A percentile compares a stretch with the other conserved stretches of the same genome.
Conservation (phyloP, 169 alveolate genomes). For the Babesia divergens region DNA sequence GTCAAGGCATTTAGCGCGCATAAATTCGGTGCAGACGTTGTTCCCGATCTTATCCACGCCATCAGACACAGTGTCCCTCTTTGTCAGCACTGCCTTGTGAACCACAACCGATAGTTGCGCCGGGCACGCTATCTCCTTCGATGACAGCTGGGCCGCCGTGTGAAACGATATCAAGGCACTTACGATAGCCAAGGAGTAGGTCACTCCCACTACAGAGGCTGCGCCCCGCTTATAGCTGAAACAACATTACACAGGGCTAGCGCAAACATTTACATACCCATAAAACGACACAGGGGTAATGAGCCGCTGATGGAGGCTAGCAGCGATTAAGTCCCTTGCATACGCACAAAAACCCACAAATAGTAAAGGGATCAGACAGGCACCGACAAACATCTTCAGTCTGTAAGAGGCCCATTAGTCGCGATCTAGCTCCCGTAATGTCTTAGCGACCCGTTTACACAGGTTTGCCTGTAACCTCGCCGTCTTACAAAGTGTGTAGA, state of each 20-base stretch:
- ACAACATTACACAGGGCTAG: no score
- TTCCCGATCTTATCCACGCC: not conserved
- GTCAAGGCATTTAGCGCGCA: constrained; percentile 41
- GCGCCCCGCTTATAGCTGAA: constrained; percentile 2
- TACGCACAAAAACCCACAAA: no score
- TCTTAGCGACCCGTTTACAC: no score
- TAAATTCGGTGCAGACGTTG: constrained; percentile 32
- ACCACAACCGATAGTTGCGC: constrained; percentile 31
- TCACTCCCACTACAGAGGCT: constrained; percentile 23
- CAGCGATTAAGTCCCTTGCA: no score
- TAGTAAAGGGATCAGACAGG: no score
- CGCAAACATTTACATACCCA: constrained; percentile 14
- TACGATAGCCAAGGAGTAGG: constrained; percentile 16
- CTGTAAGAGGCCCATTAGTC: no score
- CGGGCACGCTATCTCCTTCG: constrained; percentile 12
- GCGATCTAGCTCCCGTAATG: no score
- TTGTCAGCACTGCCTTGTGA: constrained; percentile 36
- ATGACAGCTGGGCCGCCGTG: not conserved
- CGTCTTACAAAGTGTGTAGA: no score
- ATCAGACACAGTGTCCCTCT: not conserved
- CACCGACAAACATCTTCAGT: no score
- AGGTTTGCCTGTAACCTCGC: no score
- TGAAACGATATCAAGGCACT: not conserved
- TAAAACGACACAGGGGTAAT: constrained; percentile 35
- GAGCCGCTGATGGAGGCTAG: not conserved